Conservation (phyloP, 2,329 filamentous ascomycete species). For the Arthrinium puccinioides region DNA sequence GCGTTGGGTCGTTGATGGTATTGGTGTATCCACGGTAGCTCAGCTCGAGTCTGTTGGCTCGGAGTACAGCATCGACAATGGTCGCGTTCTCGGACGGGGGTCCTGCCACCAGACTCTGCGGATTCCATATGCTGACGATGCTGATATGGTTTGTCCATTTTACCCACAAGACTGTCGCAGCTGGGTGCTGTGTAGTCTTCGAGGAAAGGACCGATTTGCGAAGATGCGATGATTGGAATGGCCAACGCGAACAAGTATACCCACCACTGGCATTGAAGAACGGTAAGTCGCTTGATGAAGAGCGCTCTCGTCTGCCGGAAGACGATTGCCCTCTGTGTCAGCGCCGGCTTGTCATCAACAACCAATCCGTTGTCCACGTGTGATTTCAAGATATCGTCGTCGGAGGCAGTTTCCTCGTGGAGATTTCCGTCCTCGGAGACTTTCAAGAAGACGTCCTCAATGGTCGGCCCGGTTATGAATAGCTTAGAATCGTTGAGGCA, state of each 20-base stretch:
- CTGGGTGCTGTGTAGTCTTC: constrained; percentile 10
- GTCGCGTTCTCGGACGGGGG: constrained; percentile 10
- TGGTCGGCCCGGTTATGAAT: constrained; percentile 56
- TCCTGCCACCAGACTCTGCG: constrained; percentile 4
- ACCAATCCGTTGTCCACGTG: constrained; percentile 4
- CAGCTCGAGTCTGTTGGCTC: too few relatives aligned
- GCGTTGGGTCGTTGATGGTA: neutral
- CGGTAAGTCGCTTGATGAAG: constrained; percentile 15
- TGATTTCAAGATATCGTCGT: constrained; percentile 6
- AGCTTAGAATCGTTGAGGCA: constrained; percentile 48
- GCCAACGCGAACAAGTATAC: constrained; percentile 17
- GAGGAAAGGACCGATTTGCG: constrained; percentile 11
- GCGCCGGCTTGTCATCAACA: constrained; percentile 5
- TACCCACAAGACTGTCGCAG: too few relatives aligned
- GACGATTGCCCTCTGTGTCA: constrained; percentile 8
- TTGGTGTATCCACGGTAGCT: neutral
- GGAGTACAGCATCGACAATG: neutral
- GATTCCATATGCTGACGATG: too few relatives aligned
- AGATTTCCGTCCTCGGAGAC: constrained; percentile 46
- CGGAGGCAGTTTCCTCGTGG: constrained; percentile 10
- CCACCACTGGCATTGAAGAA: constrained; percentile 18
- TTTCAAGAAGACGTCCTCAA: constrained; percentile 62
- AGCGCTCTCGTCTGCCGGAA: constrained; percentile 16
- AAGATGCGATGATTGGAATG: constrained; percentile 16
- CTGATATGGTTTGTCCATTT: too few relatives aligned